Base-by-base conservation (phyloP, 768 basidiomycete genomes). In the Auricularia auricula-judae region DNA sequence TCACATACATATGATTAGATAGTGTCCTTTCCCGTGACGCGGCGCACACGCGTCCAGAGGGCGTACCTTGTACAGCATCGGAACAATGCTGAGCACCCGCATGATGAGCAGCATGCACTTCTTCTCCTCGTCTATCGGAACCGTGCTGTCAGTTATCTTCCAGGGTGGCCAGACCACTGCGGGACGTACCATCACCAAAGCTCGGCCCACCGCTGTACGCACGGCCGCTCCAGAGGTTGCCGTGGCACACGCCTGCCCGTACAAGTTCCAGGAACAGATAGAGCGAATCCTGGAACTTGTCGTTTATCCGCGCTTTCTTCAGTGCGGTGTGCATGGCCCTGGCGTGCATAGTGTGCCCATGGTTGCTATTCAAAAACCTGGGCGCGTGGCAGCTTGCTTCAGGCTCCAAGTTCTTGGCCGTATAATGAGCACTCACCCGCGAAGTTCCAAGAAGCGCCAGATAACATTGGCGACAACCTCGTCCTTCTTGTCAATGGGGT, bases 391-490 rank as follows among this genome's bases (percentile, higher is more conserved):
- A 39, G 51, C 29, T 36, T 8, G 18, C 35, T 10, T 14, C 51
- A 62, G 56, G 12, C 47, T 8, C 14, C 47, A 44, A 54, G 29
- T 34, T 18, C 23, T 18, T 35, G 2, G 36, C 7, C 43, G 14
- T 29, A 21, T 65, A 36, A 62, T 54, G 64, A 66, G 67, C 65
- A 82, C 87, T 73, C 75, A 96, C 95, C 94, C 93, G 75, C 97
- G 81, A 65, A 98, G 79, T 74, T 98, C 96, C 64, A 99, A 82
- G 83, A 98, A 98, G 63, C 96, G 85, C 95, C 95, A 98, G 64
- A 99, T 91, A 34, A 96, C 94, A 72, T 99, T 99, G 7, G 95
- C 95, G 3, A 99, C 97, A 0, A 97, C 81, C 74, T 99, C 97
- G 70, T 99, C 97, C 77, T 98, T 98, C 78, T 97, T 98, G 66